phyloP scores from a whole-genome alignment of 305 asterid genomes.

The Caryopteris hybrid region DNA sequence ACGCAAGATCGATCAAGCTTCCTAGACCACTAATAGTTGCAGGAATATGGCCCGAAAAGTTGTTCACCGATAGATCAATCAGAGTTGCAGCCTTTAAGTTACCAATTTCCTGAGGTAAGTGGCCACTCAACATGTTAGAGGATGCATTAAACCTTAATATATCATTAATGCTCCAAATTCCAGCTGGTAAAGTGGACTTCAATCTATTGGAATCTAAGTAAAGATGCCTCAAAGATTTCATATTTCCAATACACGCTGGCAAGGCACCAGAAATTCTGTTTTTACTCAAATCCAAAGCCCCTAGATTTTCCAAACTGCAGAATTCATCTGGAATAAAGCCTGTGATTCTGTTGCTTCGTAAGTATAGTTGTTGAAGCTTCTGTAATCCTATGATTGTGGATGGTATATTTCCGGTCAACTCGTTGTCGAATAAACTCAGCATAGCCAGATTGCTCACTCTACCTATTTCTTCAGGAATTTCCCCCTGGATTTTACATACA shows the following conservation, averaged over 20 bases:
- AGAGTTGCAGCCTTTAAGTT: slow-evolving; percentile 6
- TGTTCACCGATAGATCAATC: slow-evolving; percentile 25
- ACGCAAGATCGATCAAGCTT: slow-evolving; percentile 20
- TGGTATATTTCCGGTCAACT: slow-evolving; percentile 28
- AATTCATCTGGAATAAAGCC: slow-evolving; percentile 23
- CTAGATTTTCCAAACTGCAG: slow-evolving; percentile 21
- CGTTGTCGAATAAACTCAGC: slow-evolving; percentile 14
- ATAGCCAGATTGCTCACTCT: slow-evolving; percentile 19
- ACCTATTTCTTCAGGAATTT: slow-evolving; percentile 27
- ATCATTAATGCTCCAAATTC: slow-evolving; percentile 18
- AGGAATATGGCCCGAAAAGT: slow-evolving; percentile 24
- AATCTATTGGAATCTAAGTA: slow-evolving; percentile 20
- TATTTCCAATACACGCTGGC: slow-evolving; percentile 34
- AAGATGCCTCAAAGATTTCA: slow-evolving; percentile 23
- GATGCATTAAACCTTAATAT: slow-evolving; percentile 13
- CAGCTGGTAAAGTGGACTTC: slow-evolving; percentile 21
- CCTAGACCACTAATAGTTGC: slow-evolving; percentile 15
- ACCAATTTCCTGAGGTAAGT: slow-evolving; percentile 24
- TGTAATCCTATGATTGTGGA: neutral
- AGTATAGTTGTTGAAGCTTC: slow-evolving; percentile 25
- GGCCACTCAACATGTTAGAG: slow-evolving; percentile 24
- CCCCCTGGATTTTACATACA: slow-evolving; percentile 12
- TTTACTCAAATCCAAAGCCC: slow-evolving; percentile 8
- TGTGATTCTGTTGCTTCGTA: slow-evolving; percentile 13
- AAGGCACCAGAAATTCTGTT: slow-evolving; percentile 24